phyloP scores from a whole-genome alignment of 2,329 filamentous ascomycete species.

The Emmonsiellopsis sp. region DNA sequence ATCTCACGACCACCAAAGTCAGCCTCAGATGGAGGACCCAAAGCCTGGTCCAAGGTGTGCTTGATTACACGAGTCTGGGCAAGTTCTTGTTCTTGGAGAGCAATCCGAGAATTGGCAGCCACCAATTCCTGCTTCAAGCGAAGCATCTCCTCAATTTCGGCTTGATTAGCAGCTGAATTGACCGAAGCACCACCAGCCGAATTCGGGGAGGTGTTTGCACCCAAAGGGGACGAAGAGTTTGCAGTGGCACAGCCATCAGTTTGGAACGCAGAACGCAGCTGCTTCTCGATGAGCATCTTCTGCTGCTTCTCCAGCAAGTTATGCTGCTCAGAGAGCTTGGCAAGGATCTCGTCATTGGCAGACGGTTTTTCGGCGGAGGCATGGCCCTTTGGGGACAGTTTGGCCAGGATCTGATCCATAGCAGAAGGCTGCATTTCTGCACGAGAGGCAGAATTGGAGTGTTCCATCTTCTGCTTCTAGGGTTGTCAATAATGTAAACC shows the following conservation, averaged over 20 bases:
- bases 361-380: conserved; percentile 3
- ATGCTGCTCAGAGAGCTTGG: conserved; percentile 65
- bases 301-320: conserved; percentile 50
- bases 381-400: conserved; percentile 26
- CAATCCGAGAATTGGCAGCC: conserved; percentile 48
- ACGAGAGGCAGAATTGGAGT: conserved; percentile 19
- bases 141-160: conserved; percentile 35
- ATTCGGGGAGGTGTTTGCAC: conserved; percentile 5
- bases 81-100: conserved; percentile 52
- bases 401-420: conserved; percentile 54
- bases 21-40: conserved; percentile 44
- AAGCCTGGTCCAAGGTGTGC: conserved; percentile 51
- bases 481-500: conserved; percentile 24
- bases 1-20: conserved; percentile 42
- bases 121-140: conserved; percentile 49
- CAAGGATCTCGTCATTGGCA: conserved; percentile 40
- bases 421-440: conserved; percentile 21
- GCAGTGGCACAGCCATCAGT: conserved; percentile 10
- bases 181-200: background rate
- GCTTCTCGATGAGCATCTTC: conserved; percentile 33
- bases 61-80: conserved; percentile 51
- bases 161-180: conserved; percentile 3
- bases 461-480: conserved; percentile 40
- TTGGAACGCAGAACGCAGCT: conserved; percentile 6
- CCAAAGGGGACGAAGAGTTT: conserved; percentile 10